These are phyloP conservation scores for Mucor mucedo DNA, from an alignment of 371 early-diverging fungal species.

Conservation along the genomic window DNA sequence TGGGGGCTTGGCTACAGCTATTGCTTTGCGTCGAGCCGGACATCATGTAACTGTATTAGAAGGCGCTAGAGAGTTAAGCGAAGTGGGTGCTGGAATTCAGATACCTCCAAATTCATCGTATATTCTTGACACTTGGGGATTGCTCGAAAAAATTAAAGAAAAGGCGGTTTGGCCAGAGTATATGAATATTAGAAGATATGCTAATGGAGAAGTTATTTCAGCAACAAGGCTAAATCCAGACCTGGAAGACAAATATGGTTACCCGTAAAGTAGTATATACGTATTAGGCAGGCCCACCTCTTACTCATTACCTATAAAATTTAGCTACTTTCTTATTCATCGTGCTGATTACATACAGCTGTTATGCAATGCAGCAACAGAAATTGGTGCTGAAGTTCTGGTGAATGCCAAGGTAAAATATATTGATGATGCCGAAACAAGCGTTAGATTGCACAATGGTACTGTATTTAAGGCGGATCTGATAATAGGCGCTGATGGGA, in stretches of 20 bases:
- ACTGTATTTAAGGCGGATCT: constrained; percentile 23
- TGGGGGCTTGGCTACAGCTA: constrained; percentile 37
- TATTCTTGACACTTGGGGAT: constrained; percentile 29
- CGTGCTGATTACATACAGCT: constrained; percentile 34
- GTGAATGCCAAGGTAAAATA: constrained; percentile 26
- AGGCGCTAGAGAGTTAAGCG: constrained; percentile 27
- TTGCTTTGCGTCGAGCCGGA: constrained; percentile 29
- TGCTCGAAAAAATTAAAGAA: constrained; percentile 25
- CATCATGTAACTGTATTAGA: constrained; percentile 34
- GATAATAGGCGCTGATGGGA: constrained; percentile 40
- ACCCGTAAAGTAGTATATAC: constrained; percentile 31
- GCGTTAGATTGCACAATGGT: constrained; percentile 22
- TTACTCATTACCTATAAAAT: not conserved
- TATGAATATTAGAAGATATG: constrained; percentile 35
- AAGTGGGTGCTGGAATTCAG: constrained; percentile 41
- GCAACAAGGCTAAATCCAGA: constrained; percentile 28
- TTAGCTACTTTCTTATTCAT: constrained; percentile 34
- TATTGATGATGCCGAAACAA: constrained; percentile 21
- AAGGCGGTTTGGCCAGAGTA: constrained; percentile 33
- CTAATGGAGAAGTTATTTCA: constrained; percentile 34
- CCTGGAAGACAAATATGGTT: constrained; percentile 31
- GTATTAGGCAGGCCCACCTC: not conserved
- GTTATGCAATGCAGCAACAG: constrained; percentile 28
- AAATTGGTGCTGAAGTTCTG: constrained; percentile 26
- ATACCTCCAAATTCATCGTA: constrained; percentile 36